Evolutionary conservation across 306 rosid species (phyloP).

Genomic region (Urtica urens): DNA sequence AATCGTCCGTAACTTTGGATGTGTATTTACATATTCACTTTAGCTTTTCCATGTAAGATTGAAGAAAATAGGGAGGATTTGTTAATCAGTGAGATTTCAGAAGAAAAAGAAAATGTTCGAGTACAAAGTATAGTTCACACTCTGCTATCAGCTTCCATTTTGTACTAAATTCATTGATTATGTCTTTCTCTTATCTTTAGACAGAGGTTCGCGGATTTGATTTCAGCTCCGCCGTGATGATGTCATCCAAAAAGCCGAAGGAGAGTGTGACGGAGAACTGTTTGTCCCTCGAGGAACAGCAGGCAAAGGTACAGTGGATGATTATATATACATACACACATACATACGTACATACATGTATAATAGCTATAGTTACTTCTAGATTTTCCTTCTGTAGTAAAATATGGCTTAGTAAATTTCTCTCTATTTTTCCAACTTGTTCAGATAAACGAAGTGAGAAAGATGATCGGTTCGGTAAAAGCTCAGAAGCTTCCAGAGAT

Average conservation of each 20-base stretch:
- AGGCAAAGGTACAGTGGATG: conserved; percentile 45
- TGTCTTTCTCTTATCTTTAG: background rate
- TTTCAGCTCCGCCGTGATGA: conserved; percentile 5
- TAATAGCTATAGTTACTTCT: too few relatives aligned
- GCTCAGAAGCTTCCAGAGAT: conserved; percentile 36
- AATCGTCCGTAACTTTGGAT: too few relatives aligned
- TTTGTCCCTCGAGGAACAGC: conserved; percentile 39
- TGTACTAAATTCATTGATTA: background rate
- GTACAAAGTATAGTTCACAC: background rate
- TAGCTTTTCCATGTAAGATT: too few relatives aligned
- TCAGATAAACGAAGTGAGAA: conserved; percentile 50
- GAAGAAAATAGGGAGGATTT: too few relatives aligned
- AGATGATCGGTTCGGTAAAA: conserved; percentile 54
- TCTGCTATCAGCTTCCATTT: background rate
- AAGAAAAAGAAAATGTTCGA: too few relatives aligned
- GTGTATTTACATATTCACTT: too few relatives aligned
- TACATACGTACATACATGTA: too few relatives aligned
- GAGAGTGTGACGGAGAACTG: conserved; percentile 28
- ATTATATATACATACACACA: too few relatives aligned
- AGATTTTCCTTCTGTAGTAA: too few relatives aligned
- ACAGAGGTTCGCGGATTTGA: background rate
- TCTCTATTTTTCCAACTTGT: background rate
- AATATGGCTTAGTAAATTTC: too few relatives aligned
- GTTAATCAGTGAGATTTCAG: too few relatives aligned
- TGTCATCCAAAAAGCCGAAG: conserved; percentile 34